Base-by-base conservation (phyloP, 345 rosid species). In the Carallia brachiata region DNA sequence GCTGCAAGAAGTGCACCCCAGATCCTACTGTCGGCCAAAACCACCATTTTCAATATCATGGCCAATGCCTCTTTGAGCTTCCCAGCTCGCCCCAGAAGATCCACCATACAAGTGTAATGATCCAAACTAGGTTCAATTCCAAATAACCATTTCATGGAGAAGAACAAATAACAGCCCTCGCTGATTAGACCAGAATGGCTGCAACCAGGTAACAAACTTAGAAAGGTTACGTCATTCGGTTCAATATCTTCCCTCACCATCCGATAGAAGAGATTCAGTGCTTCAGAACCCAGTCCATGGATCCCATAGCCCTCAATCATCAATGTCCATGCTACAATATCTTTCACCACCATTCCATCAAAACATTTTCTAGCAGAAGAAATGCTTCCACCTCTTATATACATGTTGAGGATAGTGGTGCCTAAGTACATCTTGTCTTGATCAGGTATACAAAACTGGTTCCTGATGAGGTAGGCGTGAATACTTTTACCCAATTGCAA, bases 271-370 rank as follows among this genome's bases (percentile, higher is more conserved):
- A 76, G 70, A 16, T 48, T 17, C 12, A 78, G 31, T 7, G 81
- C 82, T 67, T 78, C 79, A 30, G 10, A 27, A 6, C 79, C 83
- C 5, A 47, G 60, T 28, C 81, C 87, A 36, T 83, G 77, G 48
- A 52, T 68, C 7, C 79, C 87, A 19, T 73, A 78, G 17, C 87
- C 84, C 67, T 80, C 87, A 4, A 80, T 75, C 82, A 83, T 83
- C 9, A 84, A 80, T 48, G 86, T 79, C 81, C 81, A 75, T 8
- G 84, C 60, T 59, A 75, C 70, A 4, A 61, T 30, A 52, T 80
- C 86, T 75, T 78, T 83, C 6, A 36, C 56, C 2, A 32, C 32
- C 72, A 78, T 70, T 56, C 69, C 70, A 32, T 78, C 54, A 50
- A 83, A 83, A 66, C 57, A 75, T 27, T 52, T 28, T 71, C 77